Conservation (phyloP, 1,284 basidiomycete species). For the Exsudoporus floridanus region DNA sequence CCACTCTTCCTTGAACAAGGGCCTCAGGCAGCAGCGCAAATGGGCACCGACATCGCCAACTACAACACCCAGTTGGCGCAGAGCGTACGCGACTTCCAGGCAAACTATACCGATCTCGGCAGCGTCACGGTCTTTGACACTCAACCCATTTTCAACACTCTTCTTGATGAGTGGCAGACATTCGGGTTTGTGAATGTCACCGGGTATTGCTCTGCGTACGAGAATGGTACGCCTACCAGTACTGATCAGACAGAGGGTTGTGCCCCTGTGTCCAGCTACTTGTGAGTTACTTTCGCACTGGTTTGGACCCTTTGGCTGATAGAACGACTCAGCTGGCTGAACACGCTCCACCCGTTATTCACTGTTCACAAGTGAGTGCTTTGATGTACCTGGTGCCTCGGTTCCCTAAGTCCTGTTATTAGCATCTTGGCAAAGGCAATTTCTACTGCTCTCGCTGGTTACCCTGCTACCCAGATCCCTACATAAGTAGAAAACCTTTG, state of each 20-base stretch:
- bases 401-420: neutral
- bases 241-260: constrained; percentile 56
- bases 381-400: neutral
- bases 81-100: constrained; percentile 43
- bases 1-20: constrained; percentile 57
- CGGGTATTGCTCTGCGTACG: constrained; percentile 58
- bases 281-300: constrained; percentile 42
- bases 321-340: constrained; percentile 47
- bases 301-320: neutral
- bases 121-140: constrained; percentile 54
- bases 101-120: constrained; percentile 44
- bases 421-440: constrained; percentile 49
- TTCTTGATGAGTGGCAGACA: constrained; percentile 50
- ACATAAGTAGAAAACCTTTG: constrained; percentile 6
- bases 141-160: constrained; percentile 54
- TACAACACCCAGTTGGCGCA: constrained; percentile 51
- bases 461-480: constrained; percentile 11
- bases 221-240: constrained; percentile 51
- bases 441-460: constrained; percentile 40
- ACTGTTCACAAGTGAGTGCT: constrained; percentile 50
- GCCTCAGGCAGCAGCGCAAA: constrained; percentile 33
- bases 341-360: constrained; percentile 54
- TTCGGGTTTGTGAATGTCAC: constrained; percentile 60
- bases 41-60: constrained; percentile 45
- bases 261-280: constrained; percentile 62